Conservation (phyloP, 495 filamentous ascomycete species). For the Penicillium robsamsonii region DNA sequence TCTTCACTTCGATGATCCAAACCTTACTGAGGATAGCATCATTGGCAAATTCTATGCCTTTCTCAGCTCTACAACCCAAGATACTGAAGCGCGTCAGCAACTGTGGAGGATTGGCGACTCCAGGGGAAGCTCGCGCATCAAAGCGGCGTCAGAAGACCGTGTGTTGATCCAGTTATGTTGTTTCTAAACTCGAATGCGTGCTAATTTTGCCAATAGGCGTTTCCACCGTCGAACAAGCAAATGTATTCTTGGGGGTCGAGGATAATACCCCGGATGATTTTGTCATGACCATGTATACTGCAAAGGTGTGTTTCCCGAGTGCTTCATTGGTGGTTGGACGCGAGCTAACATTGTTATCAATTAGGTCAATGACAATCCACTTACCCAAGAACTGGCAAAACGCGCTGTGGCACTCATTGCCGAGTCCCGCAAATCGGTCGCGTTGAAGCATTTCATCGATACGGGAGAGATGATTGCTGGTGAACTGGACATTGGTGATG, state of each 20-base stretch:
- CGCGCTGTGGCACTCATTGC: slow-evolving; percentile 59
- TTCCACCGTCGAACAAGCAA: slow-evolving; percentile 60
- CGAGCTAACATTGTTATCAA: neutral
- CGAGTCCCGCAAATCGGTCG: slow-evolving; percentile 50
- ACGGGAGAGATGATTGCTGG: slow-evolving; percentile 51
- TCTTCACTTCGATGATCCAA: slow-evolving; percentile 34
- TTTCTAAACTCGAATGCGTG: neutral
- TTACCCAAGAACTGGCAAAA: slow-evolving; percentile 46
- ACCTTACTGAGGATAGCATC: slow-evolving; percentile 54
- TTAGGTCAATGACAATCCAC: slow-evolving; percentile 47
- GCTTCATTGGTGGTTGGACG: neutral
- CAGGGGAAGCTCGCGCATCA: slow-evolving; percentile 52
- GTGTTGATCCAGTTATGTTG: slow-evolving; percentile 12
- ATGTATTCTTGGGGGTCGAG: slow-evolving; percentile 55
- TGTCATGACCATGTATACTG: slow-evolving; percentile 54
- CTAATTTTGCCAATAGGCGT: slow-evolving; percentile 40
- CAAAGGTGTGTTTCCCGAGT: slow-evolving; percentile 45
- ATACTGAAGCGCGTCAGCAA: slow-evolving; percentile 49
- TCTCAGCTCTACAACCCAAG: slow-evolving; percentile 45
- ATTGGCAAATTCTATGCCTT: slow-evolving; percentile 57
- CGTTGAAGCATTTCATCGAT: slow-evolving; percentile 53
- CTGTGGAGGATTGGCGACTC: slow-evolving; percentile 56
- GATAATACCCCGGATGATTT: slow-evolving; percentile 57
- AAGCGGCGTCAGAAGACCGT: slow-evolving; percentile 56
- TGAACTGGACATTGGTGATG: slow-evolving; percentile 58